Evolutionary conservation across 306 rosid species (phyloP).

Genomic region (Medicago arabica): DNA sequence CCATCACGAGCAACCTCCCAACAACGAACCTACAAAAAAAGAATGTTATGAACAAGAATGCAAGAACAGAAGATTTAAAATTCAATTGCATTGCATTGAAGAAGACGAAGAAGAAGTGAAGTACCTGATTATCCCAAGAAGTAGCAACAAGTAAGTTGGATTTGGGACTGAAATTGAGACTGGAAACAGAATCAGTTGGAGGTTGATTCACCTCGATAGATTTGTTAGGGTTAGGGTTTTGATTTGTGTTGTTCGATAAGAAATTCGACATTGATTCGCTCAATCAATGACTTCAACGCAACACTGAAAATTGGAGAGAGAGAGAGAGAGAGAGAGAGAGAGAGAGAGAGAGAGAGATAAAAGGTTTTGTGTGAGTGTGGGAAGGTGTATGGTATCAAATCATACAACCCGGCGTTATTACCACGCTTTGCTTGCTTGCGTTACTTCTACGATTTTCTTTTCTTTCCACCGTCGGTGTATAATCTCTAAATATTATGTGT

Average conservation of each 20-base stretch:
- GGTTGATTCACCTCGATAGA: conserved; percentile 81
- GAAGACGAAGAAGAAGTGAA: not conserved
- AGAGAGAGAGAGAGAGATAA: too few relatives aligned
- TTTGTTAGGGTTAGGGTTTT: conserved; percentile 71
- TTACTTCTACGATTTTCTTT: too few relatives aligned
- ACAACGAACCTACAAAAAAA: conserved; percentile 71
- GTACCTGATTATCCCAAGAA: conserved; percentile 95
- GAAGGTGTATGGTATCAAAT: not conserved
- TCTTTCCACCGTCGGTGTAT: too few relatives aligned
- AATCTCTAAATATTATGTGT: too few relatives aligned
- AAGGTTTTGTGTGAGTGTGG: not conserved
- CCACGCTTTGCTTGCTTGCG: not conserved
- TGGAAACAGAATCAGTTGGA: conserved; percentile 86
- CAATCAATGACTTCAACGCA: not conserved
- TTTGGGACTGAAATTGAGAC: conserved; percentile 87
- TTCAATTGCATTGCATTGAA: not conserved
- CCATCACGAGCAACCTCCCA: conserved; percentile 88
- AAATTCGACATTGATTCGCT: not conserved
- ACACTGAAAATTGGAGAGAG: not conserved
- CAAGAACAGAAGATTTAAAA: not conserved
- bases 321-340: not conserved
- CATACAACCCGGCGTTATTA: not conserved
- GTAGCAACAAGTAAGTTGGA: conserved; percentile 86
- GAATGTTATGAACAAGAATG: not conserved
- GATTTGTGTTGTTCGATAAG: conserved; percentile 29